These are phyloP conservation scores for Pythium sp. DNA, from an alignment of 352 stramenopile genomes.

Conservation along the genomic window DNA sequence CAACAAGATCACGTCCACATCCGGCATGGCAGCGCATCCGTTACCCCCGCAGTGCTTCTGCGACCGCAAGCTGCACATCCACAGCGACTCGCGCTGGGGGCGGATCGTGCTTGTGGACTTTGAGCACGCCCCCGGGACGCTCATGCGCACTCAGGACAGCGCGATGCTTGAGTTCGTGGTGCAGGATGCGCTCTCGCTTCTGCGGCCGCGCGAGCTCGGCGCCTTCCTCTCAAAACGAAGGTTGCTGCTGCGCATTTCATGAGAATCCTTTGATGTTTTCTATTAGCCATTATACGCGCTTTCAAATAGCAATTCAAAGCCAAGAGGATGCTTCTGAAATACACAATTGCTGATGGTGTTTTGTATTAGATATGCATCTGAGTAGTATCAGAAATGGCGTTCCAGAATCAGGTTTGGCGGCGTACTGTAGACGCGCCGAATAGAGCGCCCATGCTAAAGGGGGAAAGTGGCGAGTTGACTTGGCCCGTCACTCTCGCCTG, in stretches of 20 bases:
- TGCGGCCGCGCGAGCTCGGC: background rate
- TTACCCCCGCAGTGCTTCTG: background rate
- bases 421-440: background rate
- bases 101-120: constrained; percentile 22
- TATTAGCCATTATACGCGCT: background rate
- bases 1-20: background rate
- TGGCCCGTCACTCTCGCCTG: background rate
- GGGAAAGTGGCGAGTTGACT: background rate
- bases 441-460: background rate
- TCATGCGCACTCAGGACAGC: background rate
- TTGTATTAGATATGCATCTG: background rate
- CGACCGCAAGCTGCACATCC: constrained; percentile 14
- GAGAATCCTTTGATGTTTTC: background rate
- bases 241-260: constrained; percentile 6
- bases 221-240: background rate
- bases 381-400: background rate
- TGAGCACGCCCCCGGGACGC: constrained; percentile 5
- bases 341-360: no score
- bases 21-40: no score
- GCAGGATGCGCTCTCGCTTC: constrained; percentile 4
- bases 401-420: background rate
- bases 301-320: background rate
- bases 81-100: constrained; percentile 20
- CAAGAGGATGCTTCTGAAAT: background rate
- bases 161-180: constrained; percentile 6